Evolutionary conservation across 345 rosid genomes (phyloP), one percentile per base, ranked within the genome.

Genomic region (Gossypium stocksii): DNA sequence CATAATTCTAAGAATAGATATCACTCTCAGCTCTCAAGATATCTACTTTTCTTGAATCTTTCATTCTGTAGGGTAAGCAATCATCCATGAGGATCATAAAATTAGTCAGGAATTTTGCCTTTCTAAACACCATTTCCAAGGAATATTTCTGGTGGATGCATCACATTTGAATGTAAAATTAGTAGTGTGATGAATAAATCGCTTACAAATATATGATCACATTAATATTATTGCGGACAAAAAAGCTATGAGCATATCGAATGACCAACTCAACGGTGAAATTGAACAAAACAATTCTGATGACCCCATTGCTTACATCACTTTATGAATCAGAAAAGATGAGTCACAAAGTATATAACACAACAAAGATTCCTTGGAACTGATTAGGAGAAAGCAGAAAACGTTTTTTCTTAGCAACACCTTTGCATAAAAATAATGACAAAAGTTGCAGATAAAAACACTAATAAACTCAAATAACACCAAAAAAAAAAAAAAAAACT

Each of bases 61-160:
- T 7, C 14, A 23, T 67, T 48, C 13, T 48, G 11, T 8, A 15
- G 7, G 57, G 72, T 48, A 41, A n/a, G 49, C 19, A 68, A 66
- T 22, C n/a, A 20, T 66, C n/a, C 38, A 45, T 12, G 46, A 2
- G n/a, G 38, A 22, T 44, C 51, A 45, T 44, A 43, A 43, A 12
- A 7, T 66, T 13, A 44, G 13, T 20, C 34, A 45, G 48, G 22
- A 45, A 20, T 66, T 14, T 66, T 23, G 48, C 13, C n/a, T 66
- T 45, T 45, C 38, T 1, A 45, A 4, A 45, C 19, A 20, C 70
- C 53, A 3, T 45, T 20, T 44, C 52, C 16, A 20, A 45, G 11
- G 34, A 11, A 66, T 20, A 45, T 66, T 66, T 66, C 54, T 15
- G 11, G 70, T 66, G 54, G 34, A 66, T 45, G 70, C 52, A 66